Evolutionary conservation across 2,329 filamentous ascomycete genomes (phyloP).

Genomic region (Aspergillus unguis): DNA sequence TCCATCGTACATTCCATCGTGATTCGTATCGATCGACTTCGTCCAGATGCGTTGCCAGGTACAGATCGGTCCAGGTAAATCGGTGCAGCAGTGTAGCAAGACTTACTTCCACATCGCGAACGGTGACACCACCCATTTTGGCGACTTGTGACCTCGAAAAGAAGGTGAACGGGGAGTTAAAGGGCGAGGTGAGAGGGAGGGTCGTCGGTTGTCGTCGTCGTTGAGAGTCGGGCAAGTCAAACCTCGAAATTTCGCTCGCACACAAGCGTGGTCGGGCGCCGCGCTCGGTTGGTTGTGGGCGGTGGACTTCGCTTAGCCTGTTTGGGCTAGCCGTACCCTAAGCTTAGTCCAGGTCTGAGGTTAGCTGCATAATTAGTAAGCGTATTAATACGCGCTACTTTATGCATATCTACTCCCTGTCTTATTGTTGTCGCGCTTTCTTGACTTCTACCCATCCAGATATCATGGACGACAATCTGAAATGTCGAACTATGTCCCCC

Average conservation of each 20-base stretch:
- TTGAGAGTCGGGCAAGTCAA: slow-evolving; percentile 33
- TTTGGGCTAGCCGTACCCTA: slow-evolving; percentile 43
- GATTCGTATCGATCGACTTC: neutral
- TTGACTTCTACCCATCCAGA: neutral
- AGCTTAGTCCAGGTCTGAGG: slow-evolving; percentile 19
- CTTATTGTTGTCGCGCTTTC: neutral
- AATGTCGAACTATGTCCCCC: neutral
- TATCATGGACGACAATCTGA: neutral
- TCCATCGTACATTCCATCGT: neutral
- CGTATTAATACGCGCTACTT: neutral
- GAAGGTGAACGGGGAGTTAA: slow-evolving; percentile 23
- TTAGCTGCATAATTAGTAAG: slow-evolving; percentile 1
- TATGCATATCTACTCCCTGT: neutral
- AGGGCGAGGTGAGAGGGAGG: slow-evolving; percentile 32
- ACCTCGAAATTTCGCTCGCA: slow-evolving; percentile 37
- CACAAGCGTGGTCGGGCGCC: slow-evolving; percentile 29
- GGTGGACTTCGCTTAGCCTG: slow-evolving; percentile 37
- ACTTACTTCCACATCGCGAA: slow-evolving; percentile 64
- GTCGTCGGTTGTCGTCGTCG: slow-evolving; percentile 39
- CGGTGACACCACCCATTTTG: slow-evolving; percentile 65
- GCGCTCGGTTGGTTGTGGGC: slow-evolving; percentile 35
- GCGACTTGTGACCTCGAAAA: slow-evolving; percentile 40
- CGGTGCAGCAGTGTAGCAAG: slow-evolving; percentile 20
- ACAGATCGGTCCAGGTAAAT: slow-evolving; percentile 1
- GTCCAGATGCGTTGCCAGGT: slow-evolving; percentile 12